Percentiles rank a stretch among this genome's conserved stretches.
phyloP scores from a whole-genome alignment of 2,329 filamentous ascomycete species.

The Tricladium varicosporioides region DNA sequence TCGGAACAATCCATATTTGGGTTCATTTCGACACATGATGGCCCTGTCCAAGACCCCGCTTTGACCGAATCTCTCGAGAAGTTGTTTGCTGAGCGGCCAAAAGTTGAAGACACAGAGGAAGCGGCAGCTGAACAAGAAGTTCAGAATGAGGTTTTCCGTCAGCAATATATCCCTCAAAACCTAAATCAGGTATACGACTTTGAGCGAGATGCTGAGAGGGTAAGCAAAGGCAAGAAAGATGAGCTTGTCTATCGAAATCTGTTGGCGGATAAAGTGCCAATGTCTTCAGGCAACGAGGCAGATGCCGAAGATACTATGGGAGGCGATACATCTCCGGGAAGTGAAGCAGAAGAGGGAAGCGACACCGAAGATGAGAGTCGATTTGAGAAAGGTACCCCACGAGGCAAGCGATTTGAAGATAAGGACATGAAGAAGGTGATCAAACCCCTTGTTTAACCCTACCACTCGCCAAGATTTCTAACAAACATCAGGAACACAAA shows the following conservation, averaged over 20 bases:
- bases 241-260: constrained; percentile 85
- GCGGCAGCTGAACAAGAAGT: constrained; percentile 61
- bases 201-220: constrained; percentile 80
- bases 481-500: constrained; percentile 63
- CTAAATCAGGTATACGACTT: constrained; percentile 96
- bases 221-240: constrained; percentile 69
- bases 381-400: constrained; percentile 66
- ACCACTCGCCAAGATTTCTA: constrained; percentile 9
- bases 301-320: constrained; percentile 40
- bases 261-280: constrained; percentile 64
- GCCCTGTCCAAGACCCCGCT: constrained; percentile 57
- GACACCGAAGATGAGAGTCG: constrained; percentile 48
- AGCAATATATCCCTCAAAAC: constrained; percentile 95
- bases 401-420: constrained; percentile 84
- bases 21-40: constrained; percentile 69
- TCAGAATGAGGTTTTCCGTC: constrained; percentile 88
- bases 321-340: constrained; percentile 39
- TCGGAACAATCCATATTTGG: constrained; percentile 78
- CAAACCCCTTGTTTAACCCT: constrained; percentile 4
- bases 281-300: constrained; percentile 40
- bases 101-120: constrained; percentile 55
- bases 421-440: constrained; percentile 80
- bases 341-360: constrained; percentile 36
- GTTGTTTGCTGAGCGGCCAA: constrained; percentile 57
- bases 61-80: constrained; percentile 63